Percentiles rank a stretch among this genome's conserved stretches.
Evolutionary conservation across 2,329 filamentous ascomycete species (phyloP).

Genomic region (Fragosphaeria purpurea): DNA sequence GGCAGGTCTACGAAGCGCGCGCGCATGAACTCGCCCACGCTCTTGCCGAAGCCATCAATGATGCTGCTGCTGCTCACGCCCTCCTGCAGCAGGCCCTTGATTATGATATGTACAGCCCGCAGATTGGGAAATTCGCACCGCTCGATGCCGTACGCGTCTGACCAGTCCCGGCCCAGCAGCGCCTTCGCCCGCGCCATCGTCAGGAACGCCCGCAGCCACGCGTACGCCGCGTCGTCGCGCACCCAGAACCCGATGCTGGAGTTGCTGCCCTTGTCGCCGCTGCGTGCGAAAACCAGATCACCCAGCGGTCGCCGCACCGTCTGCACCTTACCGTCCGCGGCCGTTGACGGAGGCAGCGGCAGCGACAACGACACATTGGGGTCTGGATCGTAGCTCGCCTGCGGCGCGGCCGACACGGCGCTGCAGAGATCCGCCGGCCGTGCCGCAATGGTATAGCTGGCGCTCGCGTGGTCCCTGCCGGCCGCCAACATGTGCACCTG

Average conservation of each 20-base stretch:
- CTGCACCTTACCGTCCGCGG: no score
- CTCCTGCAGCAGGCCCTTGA: slow-evolving; percentile 32
- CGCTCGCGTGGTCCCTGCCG: background rate
- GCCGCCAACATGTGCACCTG: slow-evolving; percentile 4
- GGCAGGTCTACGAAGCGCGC: slow-evolving; percentile 21
- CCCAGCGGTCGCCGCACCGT: slow-evolving; percentile 18
- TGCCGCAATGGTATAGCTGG: background rate
- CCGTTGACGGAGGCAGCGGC: background rate
- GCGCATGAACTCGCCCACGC: slow-evolving; percentile 39
- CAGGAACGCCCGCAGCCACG: slow-evolving; percentile 16
- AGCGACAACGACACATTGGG: slow-evolving; percentile 3
- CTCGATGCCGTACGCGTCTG: slow-evolving; percentile 28
- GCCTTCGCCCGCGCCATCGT: slow-evolving; percentile 25
- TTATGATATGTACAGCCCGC: slow-evolving; percentile 18
- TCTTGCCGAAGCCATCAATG: slow-evolving; percentile 41
- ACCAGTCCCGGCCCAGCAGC: slow-evolving; percentile 34
- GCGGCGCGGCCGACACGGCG: background rate
- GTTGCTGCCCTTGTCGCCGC: slow-evolving; percentile 21
- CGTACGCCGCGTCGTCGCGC: slow-evolving; percentile 6
- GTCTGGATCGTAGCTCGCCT: slow-evolving; percentile 4
- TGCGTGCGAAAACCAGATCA: slow-evolving; percentile 21
- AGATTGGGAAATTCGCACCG: slow-evolving; percentile 34
- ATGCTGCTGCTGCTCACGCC: slow-evolving; percentile 37
- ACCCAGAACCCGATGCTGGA: background rate
- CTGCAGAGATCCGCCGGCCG: background rate